Evolutionary conservation across 306 rosid species (phyloP).

Genomic region (Luffa aegyptiaca): DNA sequence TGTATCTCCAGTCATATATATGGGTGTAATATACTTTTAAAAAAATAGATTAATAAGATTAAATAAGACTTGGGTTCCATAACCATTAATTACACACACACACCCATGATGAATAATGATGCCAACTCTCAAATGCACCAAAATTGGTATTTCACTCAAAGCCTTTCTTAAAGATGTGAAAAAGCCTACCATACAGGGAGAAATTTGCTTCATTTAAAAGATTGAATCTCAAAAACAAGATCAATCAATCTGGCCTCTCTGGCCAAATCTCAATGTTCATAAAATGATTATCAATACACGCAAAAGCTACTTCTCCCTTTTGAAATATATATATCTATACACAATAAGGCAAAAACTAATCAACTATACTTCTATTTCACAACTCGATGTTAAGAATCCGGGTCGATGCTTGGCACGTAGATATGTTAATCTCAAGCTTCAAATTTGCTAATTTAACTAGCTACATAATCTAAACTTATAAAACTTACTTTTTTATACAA

Average conservation of each 20-base stretch:
- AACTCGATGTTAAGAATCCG: not conserved
- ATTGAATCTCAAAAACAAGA: not conserved
- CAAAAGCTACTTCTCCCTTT: not conserved
- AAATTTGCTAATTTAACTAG: not conserved
- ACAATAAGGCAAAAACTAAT: not conserved
- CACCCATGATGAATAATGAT: not conserved
- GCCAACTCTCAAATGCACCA: not conserved
- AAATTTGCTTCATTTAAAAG: not conserved
- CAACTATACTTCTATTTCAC: not conserved
- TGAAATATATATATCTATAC: not conserved
- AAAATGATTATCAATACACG: no score
- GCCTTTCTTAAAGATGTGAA: constrained; percentile 2
- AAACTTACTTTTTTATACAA: not conserved
- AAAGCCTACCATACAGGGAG: not conserved
- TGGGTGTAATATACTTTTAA: no score
- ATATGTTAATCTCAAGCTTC: not conserved
- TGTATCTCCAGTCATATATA: no score
- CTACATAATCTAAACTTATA: not conserved
- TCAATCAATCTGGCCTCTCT: not conserved
- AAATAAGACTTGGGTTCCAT: not conserved
- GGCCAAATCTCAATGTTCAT: not conserved
- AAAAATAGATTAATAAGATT: no score
- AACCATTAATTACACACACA: not conserved
- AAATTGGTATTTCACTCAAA: not conserved
- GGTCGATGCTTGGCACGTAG: not conserved